A percentile compares a stretch with the other conserved stretches of the same genome.
These are phyloP conservation scores for Naematelia encephala DNA, from an alignment of 768 basidiomycete genomes.

Conservation along the genomic window DNA sequence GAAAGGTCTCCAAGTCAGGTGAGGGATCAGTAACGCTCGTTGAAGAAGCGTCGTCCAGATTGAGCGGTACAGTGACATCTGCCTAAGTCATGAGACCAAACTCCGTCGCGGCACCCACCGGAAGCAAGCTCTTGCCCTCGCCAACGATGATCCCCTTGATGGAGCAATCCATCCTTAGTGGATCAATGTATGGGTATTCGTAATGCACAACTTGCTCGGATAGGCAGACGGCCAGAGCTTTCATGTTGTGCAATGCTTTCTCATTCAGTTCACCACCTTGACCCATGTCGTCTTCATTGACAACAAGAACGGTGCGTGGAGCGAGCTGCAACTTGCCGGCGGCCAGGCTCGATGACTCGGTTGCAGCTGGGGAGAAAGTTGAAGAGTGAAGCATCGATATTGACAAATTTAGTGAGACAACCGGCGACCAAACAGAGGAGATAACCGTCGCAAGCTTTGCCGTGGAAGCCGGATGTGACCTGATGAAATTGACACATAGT, in stretches of 20 bases:
- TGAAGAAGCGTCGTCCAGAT: background rate
- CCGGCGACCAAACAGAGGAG: conserved; percentile 15
- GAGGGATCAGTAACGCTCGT: background rate
- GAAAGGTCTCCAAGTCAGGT: conserved; percentile 9
- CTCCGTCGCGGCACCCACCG: conserved; percentile 26
- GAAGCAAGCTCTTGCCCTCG: conserved; percentile 45
- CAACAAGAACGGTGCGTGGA: conserved; percentile 31
- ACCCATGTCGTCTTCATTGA: conserved; percentile 47
- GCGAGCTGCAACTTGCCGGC: conserved; percentile 45
- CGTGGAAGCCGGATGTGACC: conserved; percentile 7
- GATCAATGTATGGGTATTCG: conserved; percentile 48
- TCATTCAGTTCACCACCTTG: conserved; percentile 42
- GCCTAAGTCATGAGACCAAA: conserved; percentile 8
- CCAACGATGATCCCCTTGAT: conserved; percentile 35
- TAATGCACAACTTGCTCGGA: conserved; percentile 41
- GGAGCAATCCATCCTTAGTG: conserved; percentile 46
- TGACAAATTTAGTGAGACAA: conserved; percentile 31
- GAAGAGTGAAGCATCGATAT: conserved; percentile 32
- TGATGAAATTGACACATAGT: conserved; percentile 39
- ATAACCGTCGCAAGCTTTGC: background rate
- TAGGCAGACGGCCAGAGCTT: conserved; percentile 32
- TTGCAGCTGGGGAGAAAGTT: conserved; percentile 11
- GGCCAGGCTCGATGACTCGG: conserved; percentile 31
- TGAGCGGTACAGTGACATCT: conserved; percentile 18
- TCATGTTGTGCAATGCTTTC: conserved; percentile 43